phyloP scores from a whole-genome alignment of 371 early-diverging fungal species.

The Mucor circinelloides region DNA sequence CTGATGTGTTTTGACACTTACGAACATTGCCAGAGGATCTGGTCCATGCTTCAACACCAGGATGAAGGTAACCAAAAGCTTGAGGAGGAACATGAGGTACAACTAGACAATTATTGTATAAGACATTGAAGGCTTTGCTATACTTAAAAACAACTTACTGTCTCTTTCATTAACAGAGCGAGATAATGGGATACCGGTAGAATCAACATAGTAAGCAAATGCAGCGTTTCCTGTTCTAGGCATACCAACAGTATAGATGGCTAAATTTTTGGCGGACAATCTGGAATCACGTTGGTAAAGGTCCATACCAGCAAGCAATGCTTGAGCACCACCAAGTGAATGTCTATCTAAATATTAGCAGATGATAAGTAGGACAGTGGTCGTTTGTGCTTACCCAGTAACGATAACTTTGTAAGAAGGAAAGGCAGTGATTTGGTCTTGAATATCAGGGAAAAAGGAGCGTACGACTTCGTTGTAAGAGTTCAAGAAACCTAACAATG shows the following conservation, averaged over 20 bases:
- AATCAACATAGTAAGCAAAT: constrained; percentile 28
- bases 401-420: constrained; percentile 19
- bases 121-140: neutral
- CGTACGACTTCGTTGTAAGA: constrained; percentile 12
- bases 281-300: constrained; percentile 24
- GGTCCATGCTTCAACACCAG: constrained; percentile 28
- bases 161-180: constrained; percentile 22
- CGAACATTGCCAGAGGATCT: constrained; percentile 3
- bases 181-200: constrained; percentile 16
- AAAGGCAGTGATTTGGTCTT: constrained; percentile 12
- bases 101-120: neutral
- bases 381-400: constrained; percentile 9
- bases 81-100: constrained; percentile 26
- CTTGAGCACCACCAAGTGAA: constrained; percentile 31
- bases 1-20: constrained; percentile 1
- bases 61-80: constrained; percentile 20
- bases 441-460: constrained; percentile 7
- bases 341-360: constrained; percentile 3
- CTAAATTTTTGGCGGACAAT: constrained; percentile 15
- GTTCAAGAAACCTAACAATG: constrained; percentile 13
- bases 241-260: constrained; percentile 22
- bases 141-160: neutral
- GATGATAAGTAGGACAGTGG: no score
- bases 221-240: constrained; percentile 30
- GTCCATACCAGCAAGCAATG: constrained; percentile 27